Evolutionary conservation across 2,329 filamentous ascomycete species (phyloP), one percentile per base, ranked within the genome.

Genomic region (Talaromyces sp.): DNA sequence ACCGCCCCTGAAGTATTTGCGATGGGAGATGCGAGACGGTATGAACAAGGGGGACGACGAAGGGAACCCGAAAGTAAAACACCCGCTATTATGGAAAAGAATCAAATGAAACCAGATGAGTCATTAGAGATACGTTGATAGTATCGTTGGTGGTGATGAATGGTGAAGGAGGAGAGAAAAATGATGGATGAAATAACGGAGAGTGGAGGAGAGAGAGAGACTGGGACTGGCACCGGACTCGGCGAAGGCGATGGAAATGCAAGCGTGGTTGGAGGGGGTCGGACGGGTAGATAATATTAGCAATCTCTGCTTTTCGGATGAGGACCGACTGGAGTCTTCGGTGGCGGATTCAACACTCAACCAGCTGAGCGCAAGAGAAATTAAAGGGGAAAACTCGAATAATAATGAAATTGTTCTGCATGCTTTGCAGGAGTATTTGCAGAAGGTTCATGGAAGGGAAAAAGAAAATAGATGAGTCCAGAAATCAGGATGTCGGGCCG

Each of bases 211-310:
- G 27, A 54, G 41, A 43, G 39, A 33, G 43, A 24, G 39, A 45
- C 16, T 22, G 47, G 19, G 11, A 19, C 37, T 59, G 56, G 43
- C 37, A 57, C 59, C 59, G 64, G 64, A 61, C 59, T 65, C 64
- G 64, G 64, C 64, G 64, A 65, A 62, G 52, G 52, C 59, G 59
- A 65, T 39, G 37, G 47, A 62, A 54, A 14, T 33, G 50, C 24
- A 54, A 37, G 22, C 8, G 19, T 14, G 47, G 59, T 16, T 37
- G 27, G 45, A 52, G 39, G 52, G 39, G 56, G 14, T 24, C 35
- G 37, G 39, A 45, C 56, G 56, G 56, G 37, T 43, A 31, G 27
- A 31, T 31, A 33, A 41, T 14, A 19, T 41, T 45, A 59, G 22
- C 37, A 59, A 19, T 54, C 31, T 54, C 27, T 54, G 50, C 27